Conservation (phyloP, 495 filamentous ascomycete species). For the Aspergillus biplanus region DNA sequence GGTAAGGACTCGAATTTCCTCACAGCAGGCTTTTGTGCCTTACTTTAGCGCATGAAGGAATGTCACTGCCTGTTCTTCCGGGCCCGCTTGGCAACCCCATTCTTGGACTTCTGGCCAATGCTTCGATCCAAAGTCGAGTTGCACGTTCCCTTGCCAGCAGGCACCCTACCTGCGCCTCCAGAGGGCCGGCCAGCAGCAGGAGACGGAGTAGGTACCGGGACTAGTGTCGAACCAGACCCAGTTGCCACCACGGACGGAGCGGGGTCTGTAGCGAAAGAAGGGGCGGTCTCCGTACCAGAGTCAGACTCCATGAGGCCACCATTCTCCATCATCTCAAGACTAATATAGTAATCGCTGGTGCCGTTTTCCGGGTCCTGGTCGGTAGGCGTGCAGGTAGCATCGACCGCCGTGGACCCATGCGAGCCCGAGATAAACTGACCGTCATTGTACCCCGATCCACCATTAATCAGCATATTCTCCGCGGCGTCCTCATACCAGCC, state of each 20-base stretch:
- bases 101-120: background rate
- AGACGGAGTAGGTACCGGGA: background rate
- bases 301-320: background rate
- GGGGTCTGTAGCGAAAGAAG: too few relatives aligned
- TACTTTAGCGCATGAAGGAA: background rate
- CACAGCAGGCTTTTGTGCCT: background rate
- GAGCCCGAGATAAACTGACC: slow-evolving; percentile 20
- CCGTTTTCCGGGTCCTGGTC: slow-evolving; percentile 20
- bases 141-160: background rate
- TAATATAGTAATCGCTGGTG: slow-evolving; percentile 20
- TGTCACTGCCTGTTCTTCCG: background rate
- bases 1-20: background rate
- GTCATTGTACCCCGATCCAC: slow-evolving; percentile 15
- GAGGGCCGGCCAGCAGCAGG: background rate
- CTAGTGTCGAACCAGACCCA: background rate
- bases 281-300: background rate
- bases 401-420: slow-evolving; percentile 15
- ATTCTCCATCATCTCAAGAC: slow-evolving; percentile 18
- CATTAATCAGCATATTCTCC: slow-evolving; percentile 24
- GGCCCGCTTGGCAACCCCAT: background rate
- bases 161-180: background rate
- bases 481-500: slow-evolving; percentile 31
- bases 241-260: background rate
- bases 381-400: slow-evolving; percentile 6
- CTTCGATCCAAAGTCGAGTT: background rate